Base-by-base conservation (phyloP, 2,329 filamentous ascomycete species). In the Ramularia endophylla region DNA sequence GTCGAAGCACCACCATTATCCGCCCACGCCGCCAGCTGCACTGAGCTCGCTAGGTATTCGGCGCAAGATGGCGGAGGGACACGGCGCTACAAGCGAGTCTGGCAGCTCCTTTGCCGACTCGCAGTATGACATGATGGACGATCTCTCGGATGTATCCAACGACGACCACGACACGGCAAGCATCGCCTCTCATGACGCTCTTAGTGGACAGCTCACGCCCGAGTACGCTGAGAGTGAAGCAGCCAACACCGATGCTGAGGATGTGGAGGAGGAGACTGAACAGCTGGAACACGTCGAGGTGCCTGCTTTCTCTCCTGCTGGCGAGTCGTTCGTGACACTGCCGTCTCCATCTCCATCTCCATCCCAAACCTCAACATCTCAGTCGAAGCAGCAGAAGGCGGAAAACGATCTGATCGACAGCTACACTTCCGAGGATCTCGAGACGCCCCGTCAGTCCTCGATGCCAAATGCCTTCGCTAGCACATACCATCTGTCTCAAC, bases 81-180 rank as follows among this genome's bases (percentile, higher is more conserved):
- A 17, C 18, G 47, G 46, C 35, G 36, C 28, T 34, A 34, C 20
- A 25, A 47, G 48, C 39, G 45, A 48, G 27, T 47, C 48, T 8
- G 41, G 39, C 20, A 42, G 38, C 33, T 50, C 52, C 20, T 38
- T 55, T 32, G 42, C 53, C 31, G 56, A 60, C 33, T 41, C 33
- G 5, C 44, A 54, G 33, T 62, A 58, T 41, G 58, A 62, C 47
- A 57, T 60, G 55, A 39, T 62, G 22, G 57, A 60, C 28, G 56
- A 60, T 32, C 37, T 56, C 17, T 61, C 58, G 13, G 58, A 61
- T 27, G 48, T 57, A 32, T 58, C 56, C 13, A 52, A 41, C 35
- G 56, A 59, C 35, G 59, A 57, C 30, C 50, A 55, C 19, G 57
- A 60, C 27, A 62, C 58, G 3, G 59, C 56, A 15, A 59, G 54